These are phyloP conservation scores for Trametes gibbosa DNA, from an alignment of 768 basidiomycete genomes.

Conservation along the genomic window DNA sequence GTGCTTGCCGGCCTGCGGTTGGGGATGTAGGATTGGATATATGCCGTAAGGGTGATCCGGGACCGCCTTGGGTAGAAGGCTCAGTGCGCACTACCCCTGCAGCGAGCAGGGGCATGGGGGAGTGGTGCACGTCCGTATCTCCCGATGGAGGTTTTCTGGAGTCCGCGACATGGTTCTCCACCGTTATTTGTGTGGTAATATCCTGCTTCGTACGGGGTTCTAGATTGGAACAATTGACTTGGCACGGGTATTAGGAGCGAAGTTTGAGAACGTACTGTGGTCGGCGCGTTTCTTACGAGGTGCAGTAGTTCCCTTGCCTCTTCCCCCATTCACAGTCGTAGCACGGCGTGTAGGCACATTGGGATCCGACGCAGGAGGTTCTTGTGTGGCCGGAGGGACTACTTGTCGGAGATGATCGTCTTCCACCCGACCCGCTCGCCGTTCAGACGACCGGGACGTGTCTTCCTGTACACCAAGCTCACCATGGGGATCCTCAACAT, in stretches of 20 bases:
- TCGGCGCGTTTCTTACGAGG: background rate
- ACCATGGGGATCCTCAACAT: background rate
- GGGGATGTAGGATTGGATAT: conserved; percentile 1
- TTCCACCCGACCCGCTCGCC: background rate
- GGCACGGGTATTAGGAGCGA: background rate
- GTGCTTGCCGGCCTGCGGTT: background rate
- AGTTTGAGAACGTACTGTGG: background rate
- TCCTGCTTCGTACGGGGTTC: no score
- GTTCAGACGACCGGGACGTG: background rate
- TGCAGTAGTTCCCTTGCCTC: background rate
- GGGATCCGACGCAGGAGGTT: background rate
- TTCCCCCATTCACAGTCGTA: background rate
- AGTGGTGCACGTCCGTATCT: no score
- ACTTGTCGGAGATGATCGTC: background rate
- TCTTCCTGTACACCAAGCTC: background rate
- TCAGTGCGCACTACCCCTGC: background rate
- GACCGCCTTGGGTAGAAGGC: background rate
- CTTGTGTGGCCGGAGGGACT: background rate
- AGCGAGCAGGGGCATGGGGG: no score
- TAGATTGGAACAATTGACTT: background rate
- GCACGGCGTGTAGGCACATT: background rate
- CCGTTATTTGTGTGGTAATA: no score
- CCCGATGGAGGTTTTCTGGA: no score
- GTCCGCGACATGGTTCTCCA: no score
- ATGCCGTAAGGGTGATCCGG: background rate